Evolutionary conservation across 2,329 filamentous ascomycete genomes (phyloP).

Genomic region (Apiospora aurea): DNA sequence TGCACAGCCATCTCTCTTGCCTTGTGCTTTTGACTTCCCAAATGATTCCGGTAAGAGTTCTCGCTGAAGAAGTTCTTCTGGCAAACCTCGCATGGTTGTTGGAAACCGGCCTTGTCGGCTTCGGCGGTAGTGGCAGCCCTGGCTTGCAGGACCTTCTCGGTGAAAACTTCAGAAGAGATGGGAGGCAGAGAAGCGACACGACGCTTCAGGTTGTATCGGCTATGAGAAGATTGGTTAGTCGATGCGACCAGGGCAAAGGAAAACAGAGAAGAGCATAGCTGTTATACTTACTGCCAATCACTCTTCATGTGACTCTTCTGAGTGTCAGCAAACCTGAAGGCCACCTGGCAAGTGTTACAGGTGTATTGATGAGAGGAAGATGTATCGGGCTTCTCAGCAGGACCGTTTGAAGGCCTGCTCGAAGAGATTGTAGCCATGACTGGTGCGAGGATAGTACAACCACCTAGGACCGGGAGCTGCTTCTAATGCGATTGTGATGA

Average conservation of each 20-base stretch:
- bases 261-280: constrained; percentile 1
- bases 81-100: constrained; percentile 82
- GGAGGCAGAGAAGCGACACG: constrained; percentile 89
- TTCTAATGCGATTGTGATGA: neutral
- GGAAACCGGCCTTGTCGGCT: constrained; percentile 86
- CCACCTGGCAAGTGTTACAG: constrained; percentile 97
- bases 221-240: constrained; percentile 45
- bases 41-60: constrained; percentile 92
- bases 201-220: constrained; percentile 95
- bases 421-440: constrained; percentile 57
- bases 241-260: constrained; percentile 19
- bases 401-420: constrained; percentile 42
- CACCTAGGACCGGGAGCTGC: neutral
- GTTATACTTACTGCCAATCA: constrained; percentile 92
- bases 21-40: constrained; percentile 90
- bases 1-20: constrained; percentile 63
- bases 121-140: constrained; percentile 85
- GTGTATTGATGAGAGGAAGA: constrained; percentile 83
- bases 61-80: constrained; percentile 95
- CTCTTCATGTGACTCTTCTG: constrained; percentile 97
- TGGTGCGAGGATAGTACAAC: neutral
- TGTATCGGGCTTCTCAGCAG: constrained; percentile 37
- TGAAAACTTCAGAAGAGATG: constrained; percentile 90
- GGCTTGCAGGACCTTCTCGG: constrained; percentile 92
- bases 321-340: constrained; percentile 90